Evolutionary conservation across 805 yeast genomes (phyloP), one percentile per base, ranked within the genome.

Genomic region (Diddensiella caesifluorescens): DNA sequence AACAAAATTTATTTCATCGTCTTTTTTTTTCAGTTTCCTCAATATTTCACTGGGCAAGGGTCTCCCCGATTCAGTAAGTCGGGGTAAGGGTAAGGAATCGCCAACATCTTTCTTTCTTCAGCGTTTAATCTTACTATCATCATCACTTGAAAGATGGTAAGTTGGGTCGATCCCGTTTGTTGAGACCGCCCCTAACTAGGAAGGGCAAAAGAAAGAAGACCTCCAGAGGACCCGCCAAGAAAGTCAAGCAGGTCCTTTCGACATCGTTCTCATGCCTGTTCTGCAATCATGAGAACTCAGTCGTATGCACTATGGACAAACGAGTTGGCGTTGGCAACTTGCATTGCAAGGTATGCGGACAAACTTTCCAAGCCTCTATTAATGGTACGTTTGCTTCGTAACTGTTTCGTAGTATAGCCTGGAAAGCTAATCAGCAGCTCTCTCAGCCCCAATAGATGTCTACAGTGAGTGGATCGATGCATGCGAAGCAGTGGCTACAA

Each of bases 401-500:
- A 26, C 12, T 23, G 37, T 16, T 37, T 25, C 27, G 22, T 35
- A 13, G 9, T 13, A 7, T 35, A 18, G 6, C 35, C n/a, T 22
- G 5, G 12, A 19, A n/a, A 34, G 13, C 28, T 27, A 15, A 15
- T 13, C 6, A 7, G 13, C 19, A 58, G 66, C 86, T 3, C 68
- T 83, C 39, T 63, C 71, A 5, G 95, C 85, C 44, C 95, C 98
- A 0, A 88, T 90, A 31, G 98, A 90, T 64, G 83, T 90, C 12
- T 90, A 90, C 60, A 82, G 95, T 37, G 97, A 90, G 61, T 90
- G 98, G 98, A 87, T 87, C 40, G 98, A 90, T 68, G 97, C 97
- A 1, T 84, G 90, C 64, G 94, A 83, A 55, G 87, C 84, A 25
- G 82, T 84, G 39, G 92, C 90, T 0, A 85, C 83, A 51, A 86